A percentile compares a stretch with the other conserved stretches of the same genome.
Conservation (phyloP, 1,284 basidiomycete species). For the Cutaneotrichosporon sp. region DNA sequence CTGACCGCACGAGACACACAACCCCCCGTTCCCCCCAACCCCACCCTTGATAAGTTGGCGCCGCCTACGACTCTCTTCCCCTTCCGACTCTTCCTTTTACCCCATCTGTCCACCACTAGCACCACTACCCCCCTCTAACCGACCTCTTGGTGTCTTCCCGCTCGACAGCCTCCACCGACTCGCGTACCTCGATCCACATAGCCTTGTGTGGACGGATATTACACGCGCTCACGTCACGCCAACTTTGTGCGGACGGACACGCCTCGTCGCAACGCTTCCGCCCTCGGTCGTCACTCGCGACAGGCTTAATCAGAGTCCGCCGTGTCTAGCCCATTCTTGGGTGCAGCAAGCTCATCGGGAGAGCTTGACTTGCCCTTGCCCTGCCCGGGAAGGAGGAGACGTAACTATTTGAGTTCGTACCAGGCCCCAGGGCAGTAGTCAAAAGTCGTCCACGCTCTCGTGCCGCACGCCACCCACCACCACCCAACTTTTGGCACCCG, state of each 20-base stretch:
- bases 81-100: neutral
- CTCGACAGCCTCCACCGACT: neutral
- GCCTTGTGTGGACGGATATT: neutral
- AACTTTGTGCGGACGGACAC: neutral
- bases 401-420: slow-evolving; percentile 1
- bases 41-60: slow-evolving; percentile 2
- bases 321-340: neutral
- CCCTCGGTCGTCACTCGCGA: neutral
- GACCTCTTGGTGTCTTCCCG: too few relatives aligned
- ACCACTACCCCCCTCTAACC: too few relatives aligned
- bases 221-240: neutral
- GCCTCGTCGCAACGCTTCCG: neutral
- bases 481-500: neutral
- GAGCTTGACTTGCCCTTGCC: neutral
- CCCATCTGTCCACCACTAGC: neutral
- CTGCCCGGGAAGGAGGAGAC: slow-evolving; percentile 9
- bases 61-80: neutral
- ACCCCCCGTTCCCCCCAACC: neutral
- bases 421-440: slow-evolving; percentile 3
- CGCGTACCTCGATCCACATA: neutral
- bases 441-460: neutral
- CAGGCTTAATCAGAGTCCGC: slow-evolving; percentile 4
- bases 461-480: neutral
- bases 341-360: neutral
- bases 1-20: neutral